These are phyloP conservation scores for Zygosaccharomyces siamensis DNA, from an alignment of 805 yeast species.

Conservation along the genomic window DNA sequence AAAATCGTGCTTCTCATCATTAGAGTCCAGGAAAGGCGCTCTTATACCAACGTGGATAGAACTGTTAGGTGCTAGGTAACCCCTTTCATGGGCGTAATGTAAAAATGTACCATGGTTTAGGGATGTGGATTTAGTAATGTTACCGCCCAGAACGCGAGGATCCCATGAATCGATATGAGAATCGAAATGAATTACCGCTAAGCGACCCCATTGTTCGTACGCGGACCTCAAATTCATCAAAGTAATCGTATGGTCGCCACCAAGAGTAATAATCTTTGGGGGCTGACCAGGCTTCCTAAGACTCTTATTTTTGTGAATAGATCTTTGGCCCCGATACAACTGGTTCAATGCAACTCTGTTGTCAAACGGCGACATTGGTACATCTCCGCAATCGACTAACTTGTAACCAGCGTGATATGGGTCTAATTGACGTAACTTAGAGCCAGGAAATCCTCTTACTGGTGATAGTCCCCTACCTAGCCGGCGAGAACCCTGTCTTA, in stretches of 20 bases:
- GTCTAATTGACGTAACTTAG: constrained; percentile 37
- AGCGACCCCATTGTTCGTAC: constrained; percentile 43
- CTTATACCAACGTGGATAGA: constrained; percentile 59
- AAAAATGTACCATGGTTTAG: constrained; percentile 63
- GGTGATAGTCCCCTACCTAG: constrained; percentile 42
- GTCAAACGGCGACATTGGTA: constrained; percentile 58
- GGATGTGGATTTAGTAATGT: constrained; percentile 47
- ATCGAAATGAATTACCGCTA: constrained; percentile 60
- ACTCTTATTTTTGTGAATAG: constrained; percentile 40
- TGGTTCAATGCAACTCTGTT: constrained; percentile 53
- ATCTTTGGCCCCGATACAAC: constrained; percentile 48
- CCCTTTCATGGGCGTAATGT: constrained; percentile 61
- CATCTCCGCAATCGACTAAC: constrained; percentile 56
- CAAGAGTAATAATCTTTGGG: constrained; percentile 48
- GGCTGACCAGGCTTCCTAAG: constrained; percentile 19
- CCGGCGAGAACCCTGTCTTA: constrained; percentile 45
- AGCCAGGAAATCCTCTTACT: constrained; percentile 36
- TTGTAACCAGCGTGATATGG: constrained; percentile 42
- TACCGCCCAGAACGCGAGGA: constrained; percentile 57
- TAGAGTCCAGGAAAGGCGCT: constrained; percentile 50
- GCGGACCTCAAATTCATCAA: constrained; percentile 49
- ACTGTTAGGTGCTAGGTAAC: constrained; percentile 43
- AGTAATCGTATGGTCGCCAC: constrained; percentile 59
- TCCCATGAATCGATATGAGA: constrained; percentile 67
- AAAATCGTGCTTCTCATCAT: constrained; percentile 46